A percentile compares a stretch with the other conserved stretches of the same genome.
Evolutionary conservation across 345 rosid species (phyloP).

Genomic region (Zanthoxylum bungeanum): DNA sequence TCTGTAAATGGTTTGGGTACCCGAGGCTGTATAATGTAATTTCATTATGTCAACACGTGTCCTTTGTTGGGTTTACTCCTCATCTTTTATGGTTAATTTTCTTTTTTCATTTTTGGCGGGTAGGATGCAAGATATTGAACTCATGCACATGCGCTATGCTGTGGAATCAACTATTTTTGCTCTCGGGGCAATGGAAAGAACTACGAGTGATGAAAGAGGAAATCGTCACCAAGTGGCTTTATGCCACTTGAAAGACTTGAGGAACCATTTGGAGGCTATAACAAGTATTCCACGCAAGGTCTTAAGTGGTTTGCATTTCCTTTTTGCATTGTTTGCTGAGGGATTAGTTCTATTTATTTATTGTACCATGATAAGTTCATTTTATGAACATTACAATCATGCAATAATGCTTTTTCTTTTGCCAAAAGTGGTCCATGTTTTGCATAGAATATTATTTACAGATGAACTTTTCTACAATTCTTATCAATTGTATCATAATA

Average conservation of each 20-base stretch:
- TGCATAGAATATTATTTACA: conserved; percentile 7
- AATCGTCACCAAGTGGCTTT: conserved; percentile 48
- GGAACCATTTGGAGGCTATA: conserved; percentile 73
- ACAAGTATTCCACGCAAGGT: conserved; percentile 89
- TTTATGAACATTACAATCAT: background rate
- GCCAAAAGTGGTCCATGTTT: conserved; percentile 5
- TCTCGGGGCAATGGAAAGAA: conserved; percentile 63
- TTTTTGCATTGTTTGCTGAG: conserved; percentile 1
- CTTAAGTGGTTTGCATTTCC: conserved; percentile 6
- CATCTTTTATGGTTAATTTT: background rate
- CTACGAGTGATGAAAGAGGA: conserved; percentile 44
- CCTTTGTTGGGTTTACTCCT: background rate
- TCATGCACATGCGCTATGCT: conserved; percentile 96
- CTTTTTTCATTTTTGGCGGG: conserved; percentile 15
- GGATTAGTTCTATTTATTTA: conserved; percentile 8
- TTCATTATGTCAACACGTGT: background rate
- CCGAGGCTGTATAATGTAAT: background rate
- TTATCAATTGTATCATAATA: background rate
- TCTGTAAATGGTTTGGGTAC: background rate
- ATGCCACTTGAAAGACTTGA: conserved; percentile 68
- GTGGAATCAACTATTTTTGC: conserved; percentile 83
- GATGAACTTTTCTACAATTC: background rate
- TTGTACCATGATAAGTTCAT: background rate
- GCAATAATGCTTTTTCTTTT: background rate
- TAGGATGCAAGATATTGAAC: conserved; percentile 94